Base-by-base conservation (phyloP, 129 eudicot species). In the Scalesia atractyloides region DNA sequence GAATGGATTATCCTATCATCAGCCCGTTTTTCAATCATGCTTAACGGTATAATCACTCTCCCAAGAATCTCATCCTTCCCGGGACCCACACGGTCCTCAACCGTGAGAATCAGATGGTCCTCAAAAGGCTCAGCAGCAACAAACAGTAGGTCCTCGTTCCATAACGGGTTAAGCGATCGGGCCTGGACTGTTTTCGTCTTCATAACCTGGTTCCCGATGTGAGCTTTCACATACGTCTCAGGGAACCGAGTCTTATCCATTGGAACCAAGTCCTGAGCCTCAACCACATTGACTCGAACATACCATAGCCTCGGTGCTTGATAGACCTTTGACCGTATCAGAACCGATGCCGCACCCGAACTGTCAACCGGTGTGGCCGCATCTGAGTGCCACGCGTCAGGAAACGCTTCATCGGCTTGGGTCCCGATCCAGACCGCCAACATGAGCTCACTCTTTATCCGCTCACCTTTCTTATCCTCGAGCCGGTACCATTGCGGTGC, bases 341-440 rank as follows among this genome's bases (percentile, higher is more conserved):
- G 81, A 5, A 92, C 71, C 0, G 88, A 89, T 0, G 96, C 86
- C 12, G 92, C 88, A 69, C 92, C 87, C 5, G 98, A 85, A 77
- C 89, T 86, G 86, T 87, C 95, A 62, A 89, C 80, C 26, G 96
- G 89, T 3, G 88, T 75, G 24, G 98, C 96, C 54, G 98, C 91
- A 68, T 92, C 98, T 13, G 96, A 92, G 74, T 89, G 98, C 95
- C 96, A 89, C 14, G 98, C 98, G 79, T 92, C 98, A 19, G 96
- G 93, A 75, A 86, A 92, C 24, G 96, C 94, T 73, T 92, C 98
- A 13, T 92, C 97, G 12, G 97, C 97, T 80, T 89, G 97, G 10
- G 96, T 92, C 56, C 98, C 98, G n/a, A 92, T 85, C 98, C 98
- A 93, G 2, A 93, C 97, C 1, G 98, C 98, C 54, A 93, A 83